A percentile compares a stretch with the other conserved stretches of the same genome.
These are phyloP conservation scores for Aureobasidium sp. DNA, from an alignment of 2,329 filamentous ascomycete species.

Conservation along the genomic window DNA sequence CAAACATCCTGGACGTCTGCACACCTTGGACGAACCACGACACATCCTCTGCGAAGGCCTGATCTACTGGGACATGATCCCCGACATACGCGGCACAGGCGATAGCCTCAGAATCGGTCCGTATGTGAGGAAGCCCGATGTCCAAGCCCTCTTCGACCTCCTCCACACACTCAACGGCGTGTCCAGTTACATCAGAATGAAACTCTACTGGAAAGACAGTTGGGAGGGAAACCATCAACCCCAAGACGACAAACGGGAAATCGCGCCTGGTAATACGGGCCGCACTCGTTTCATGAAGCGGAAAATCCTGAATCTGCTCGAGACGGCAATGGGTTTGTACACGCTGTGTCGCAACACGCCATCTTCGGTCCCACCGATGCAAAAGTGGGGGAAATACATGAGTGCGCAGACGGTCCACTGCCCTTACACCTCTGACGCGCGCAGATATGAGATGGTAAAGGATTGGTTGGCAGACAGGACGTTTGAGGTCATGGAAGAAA, in stretches of 20 bases:
- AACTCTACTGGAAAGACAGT: background rate
- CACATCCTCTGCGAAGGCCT: background rate
- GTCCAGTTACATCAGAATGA: background rate
- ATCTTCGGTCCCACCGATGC: too few species aligned
- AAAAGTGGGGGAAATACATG: too few species aligned
- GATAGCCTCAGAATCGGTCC: too few species aligned
- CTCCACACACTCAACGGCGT: background rate
- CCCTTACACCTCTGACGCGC: too few species aligned
- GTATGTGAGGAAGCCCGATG: background rate
- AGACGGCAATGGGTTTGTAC: background rate
- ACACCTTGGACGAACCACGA: background rate
- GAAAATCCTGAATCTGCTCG: background rate
- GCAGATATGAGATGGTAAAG: too few species aligned
- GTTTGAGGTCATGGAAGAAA: too few species aligned
- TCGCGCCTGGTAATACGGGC: background rate
- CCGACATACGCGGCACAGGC: too few species aligned
- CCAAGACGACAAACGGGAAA: background rate
- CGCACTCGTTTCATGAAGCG: background rate
- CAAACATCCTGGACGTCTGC: background rate
- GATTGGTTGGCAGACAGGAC: too few species aligned
- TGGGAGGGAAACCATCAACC: background rate
- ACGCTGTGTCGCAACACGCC: background rate
- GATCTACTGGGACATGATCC: background rate
- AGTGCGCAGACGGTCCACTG: too few species aligned
- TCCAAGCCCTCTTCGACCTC: background rate